These are phyloP conservation scores for Agaricus bisporus DNA, from an alignment of 768 basidiomycete genomes.

Conservation along the genomic window DNA sequence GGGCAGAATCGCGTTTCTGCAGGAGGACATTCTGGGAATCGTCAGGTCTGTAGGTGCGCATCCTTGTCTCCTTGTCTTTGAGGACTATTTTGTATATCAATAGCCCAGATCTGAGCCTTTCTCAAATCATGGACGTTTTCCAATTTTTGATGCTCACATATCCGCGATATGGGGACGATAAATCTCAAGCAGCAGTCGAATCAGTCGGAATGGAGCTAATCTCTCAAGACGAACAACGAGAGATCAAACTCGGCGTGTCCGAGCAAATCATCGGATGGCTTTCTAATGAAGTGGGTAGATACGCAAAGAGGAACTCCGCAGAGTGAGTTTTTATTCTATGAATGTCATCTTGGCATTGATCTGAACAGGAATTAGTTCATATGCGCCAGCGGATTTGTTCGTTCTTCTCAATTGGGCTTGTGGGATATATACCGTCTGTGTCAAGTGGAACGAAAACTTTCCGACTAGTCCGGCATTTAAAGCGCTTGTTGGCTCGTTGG, in stretches of 20 bases:
- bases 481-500: conserved; percentile 48
- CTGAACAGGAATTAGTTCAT: conserved; percentile 30
- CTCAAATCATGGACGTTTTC: conserved; percentile 66
- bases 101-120: conserved; percentile 47
- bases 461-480: conserved; percentile 42
- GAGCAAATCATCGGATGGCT: conserved; percentile 79
- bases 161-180: conserved; percentile 68
- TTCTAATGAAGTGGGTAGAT: conserved; percentile 53
- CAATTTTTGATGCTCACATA: conserved; percentile 69
- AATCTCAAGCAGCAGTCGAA: conserved; percentile 70
- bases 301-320: conserved; percentile 45
- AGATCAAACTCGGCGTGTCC: conserved; percentile 49
- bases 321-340: conserved; percentile 37
- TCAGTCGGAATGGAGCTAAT: conserved; percentile 59
- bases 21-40: conserved; percentile 54
- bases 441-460: conserved; percentile 39
- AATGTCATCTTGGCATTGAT: conserved; percentile 6
- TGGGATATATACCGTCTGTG: conserved; percentile 49
- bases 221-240: conserved; percentile 51
- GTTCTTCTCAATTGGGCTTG: conserved; percentile 71
- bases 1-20: conserved; percentile 49
- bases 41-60: conserved; percentile 51
- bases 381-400: conserved; percentile 56
- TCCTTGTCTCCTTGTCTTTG: background rate
- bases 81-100: conserved; percentile 1